phyloP scores from a whole-genome alignment of 345 rosid species.

The Salix purpurea region DNA sequence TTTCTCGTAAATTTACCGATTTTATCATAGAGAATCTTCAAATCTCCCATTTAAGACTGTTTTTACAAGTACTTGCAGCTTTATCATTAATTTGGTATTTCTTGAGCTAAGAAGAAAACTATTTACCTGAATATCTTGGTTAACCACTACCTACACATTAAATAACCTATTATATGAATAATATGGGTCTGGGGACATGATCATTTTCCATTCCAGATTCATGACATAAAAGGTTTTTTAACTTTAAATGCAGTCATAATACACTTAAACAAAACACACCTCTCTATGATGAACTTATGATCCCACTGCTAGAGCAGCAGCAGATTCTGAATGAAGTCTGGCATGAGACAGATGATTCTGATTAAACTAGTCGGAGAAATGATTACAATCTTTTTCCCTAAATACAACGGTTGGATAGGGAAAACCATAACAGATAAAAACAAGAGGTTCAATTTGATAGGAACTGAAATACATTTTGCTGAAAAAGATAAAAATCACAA shows the following conservation, averaged over 20 bases:
- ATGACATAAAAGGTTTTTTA: not conserved
- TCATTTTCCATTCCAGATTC: not conserved
- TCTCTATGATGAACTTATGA: not conserved
- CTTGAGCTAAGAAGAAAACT: no score
- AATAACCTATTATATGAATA: no score
- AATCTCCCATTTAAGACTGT: no score
- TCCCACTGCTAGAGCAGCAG: not conserved
- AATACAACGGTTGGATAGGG: not conserved
- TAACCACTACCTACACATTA: no score
- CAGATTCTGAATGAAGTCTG: not conserved
- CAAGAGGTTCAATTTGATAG: not conserved
- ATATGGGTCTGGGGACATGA: no score
- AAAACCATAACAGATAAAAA: not conserved
- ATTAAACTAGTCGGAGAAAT: not conserved
- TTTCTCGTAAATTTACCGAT: no score
- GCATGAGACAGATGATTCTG: not conserved
- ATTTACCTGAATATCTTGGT: no score
- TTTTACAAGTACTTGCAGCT: no score
- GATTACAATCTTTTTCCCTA: not conserved
- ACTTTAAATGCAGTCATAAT: not conserved
- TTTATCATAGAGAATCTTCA: no score
- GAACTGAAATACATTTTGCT: conserved; percentile 16
- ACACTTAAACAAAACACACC: not conserved
- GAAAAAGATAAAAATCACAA: conserved; percentile 26
- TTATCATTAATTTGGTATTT: no score